Conservation (phyloP, 176 grass and related monocot species). For the Microstegium vimineum region DNA sequence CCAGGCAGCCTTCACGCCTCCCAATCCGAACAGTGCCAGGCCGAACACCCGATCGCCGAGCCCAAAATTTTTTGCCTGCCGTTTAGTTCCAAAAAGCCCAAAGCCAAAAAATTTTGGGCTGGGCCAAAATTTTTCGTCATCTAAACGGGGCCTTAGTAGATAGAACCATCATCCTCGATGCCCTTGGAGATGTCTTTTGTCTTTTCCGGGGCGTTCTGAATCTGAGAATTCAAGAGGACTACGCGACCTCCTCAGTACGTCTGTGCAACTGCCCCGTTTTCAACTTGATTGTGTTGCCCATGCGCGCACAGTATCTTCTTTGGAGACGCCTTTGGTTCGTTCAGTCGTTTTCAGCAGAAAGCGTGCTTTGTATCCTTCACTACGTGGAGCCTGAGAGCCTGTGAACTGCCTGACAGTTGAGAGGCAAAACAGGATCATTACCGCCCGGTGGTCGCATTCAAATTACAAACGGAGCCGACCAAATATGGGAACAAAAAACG, state of each 20-base stretch:
- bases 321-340: neutral
- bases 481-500: neutral
- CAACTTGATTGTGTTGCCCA: neutral
- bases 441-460: neutral
- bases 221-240: neutral
- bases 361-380: neutral
- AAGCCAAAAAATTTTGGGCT: too few species aligned
- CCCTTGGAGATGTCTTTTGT: neutral
- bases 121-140: too few species aligned
- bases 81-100: too few species aligned
- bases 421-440: neutral
- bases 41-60: too few species aligned
- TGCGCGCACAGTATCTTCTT: neutral
- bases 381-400: too few species aligned
- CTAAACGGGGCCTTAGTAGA: too few species aligned
- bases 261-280: neutral
- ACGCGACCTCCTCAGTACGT: neutral
- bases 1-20: too few species aligned
- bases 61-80: too few species aligned
- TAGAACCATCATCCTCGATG: too few species aligned
- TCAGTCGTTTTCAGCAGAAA: neutral
- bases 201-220: neutral
- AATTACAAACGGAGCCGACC: neutral
- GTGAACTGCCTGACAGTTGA: neutral
- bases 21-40: too few species aligned